Percentiles rank a stretch among this genome's conserved stretches.
These are phyloP conservation scores for Lichtheimia hyalospora DNA, from an alignment of 371 early-diverging fungal species.

Conservation along the genomic window DNA sequence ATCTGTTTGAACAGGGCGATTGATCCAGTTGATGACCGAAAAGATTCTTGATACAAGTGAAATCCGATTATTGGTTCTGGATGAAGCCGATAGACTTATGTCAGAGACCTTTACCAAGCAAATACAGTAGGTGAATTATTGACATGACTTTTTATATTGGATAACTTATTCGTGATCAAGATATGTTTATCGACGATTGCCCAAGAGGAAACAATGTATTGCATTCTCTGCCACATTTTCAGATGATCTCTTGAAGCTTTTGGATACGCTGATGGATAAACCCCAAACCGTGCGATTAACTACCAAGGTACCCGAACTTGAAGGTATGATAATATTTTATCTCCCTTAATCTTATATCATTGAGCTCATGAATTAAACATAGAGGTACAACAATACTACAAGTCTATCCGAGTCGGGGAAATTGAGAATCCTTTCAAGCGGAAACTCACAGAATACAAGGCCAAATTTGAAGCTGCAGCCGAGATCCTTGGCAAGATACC, in stretches of 20 bases:
- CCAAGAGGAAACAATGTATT: constrained; percentile 50
- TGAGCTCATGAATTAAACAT: not conserved
- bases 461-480: constrained; percentile 53
- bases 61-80: constrained; percentile 85
- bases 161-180: constrained; percentile 7
- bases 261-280: constrained; percentile 41
- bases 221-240: constrained; percentile 69
- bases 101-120: constrained; percentile 46
- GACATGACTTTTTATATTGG: not conserved
- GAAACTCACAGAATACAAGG: constrained; percentile 35
- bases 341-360: not conserved
- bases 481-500: constrained; percentile 51
- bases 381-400: constrained; percentile 63
- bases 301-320: constrained; percentile 56
- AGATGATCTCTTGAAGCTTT: constrained; percentile 38
- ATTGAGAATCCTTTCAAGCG: constrained; percentile 11
- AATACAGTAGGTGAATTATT: constrained; percentile 19
- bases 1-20: constrained; percentile 50
- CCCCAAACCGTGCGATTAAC: constrained; percentile 58
- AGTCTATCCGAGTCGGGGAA: constrained; percentile 16
- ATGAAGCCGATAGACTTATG: constrained; percentile 96
- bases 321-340: constrained; percentile 36
- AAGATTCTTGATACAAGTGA: constrained; percentile 59
- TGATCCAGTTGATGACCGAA: constrained; percentile 76
- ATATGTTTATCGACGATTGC: constrained; percentile 28